These are phyloP conservation scores for Aspergillus bombycis DNA, from an alignment of 2,329 filamentous ascomycete species.

Conservation along the genomic window DNA sequence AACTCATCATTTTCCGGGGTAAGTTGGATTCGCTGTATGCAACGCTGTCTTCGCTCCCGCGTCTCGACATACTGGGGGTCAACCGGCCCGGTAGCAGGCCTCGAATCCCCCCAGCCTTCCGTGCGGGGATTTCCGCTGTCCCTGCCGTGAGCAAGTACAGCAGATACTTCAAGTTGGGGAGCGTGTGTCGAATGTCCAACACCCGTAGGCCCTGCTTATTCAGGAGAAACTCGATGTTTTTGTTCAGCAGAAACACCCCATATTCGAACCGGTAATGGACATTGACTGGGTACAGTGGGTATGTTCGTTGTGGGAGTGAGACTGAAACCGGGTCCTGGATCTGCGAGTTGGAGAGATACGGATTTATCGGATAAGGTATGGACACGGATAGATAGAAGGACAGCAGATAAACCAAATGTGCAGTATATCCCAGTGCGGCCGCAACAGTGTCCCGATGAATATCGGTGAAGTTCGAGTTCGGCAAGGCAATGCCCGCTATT, in stretches of 20 bases:
- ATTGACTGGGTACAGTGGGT: conserved; percentile 76
- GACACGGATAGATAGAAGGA: conserved; percentile 80
- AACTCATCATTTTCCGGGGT: conserved; percentile 30
- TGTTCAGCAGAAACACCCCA: conserved; percentile 94
- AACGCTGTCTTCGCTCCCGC: conserved; percentile 45
- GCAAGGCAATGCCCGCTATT: conserved; percentile 76
- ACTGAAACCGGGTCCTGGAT: conserved; percentile 73
- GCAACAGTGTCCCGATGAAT: conserved; percentile 69
- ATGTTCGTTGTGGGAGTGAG: conserved; percentile 63
- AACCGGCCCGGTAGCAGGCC: conserved; percentile 47
- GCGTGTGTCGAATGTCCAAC: conserved; percentile 85
- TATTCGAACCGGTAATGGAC: conserved; percentile 94
- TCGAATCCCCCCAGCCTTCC: conserved; percentile 58
- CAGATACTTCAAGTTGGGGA: conserved; percentile 92
- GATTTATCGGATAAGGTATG: conserved; percentile 77
- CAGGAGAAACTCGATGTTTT: conserved; percentile 78
- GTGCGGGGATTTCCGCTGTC: conserved; percentile 60
- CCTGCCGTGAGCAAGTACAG: conserved; percentile 88
- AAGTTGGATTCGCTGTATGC: conserved; percentile 34
- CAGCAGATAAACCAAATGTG: conserved; percentile 73
- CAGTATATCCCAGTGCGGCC: conserved; percentile 78
- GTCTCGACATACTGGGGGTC: conserved; percentile 42
- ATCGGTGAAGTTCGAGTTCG: conserved; percentile 78
- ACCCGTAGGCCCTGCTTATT: conserved; percentile 72
- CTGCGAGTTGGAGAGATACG: conserved; percentile 72